A percentile compares a stretch with the other conserved stretches of the same genome.
These are phyloP conservation scores for Zygnema circumcarinatum DNA, from an alignment of 139 green algal genomes.

Conservation along the genomic window DNA sequence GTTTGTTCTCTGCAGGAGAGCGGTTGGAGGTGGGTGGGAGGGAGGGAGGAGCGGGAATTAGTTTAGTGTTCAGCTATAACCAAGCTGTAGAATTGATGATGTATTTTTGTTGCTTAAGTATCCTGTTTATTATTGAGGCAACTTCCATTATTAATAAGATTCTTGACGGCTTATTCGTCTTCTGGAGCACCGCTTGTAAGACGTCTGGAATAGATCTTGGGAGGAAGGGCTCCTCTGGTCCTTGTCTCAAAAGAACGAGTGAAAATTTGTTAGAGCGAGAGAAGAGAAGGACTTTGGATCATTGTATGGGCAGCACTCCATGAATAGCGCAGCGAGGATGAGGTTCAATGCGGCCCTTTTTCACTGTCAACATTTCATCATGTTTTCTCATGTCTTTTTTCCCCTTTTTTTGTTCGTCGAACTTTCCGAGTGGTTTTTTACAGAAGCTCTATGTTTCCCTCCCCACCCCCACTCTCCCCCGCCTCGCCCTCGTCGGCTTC, in stretches of 20 bases:
- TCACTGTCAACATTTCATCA: not conserved
- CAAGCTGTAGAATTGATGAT: not conserved
- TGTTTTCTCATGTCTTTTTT: too few relatives aligned
- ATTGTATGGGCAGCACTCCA: not conserved
- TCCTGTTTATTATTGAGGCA: not conserved
- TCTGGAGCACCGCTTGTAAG: not conserved
- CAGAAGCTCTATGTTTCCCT: too few relatives aligned
- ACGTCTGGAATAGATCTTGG: not conserved
- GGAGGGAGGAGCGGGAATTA: not conserved
- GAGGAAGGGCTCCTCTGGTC: too few relatives aligned
- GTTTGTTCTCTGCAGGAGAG: not conserved
- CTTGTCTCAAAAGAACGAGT: not conserved
- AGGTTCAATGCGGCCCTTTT: not conserved
- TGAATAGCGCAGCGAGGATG: not conserved
- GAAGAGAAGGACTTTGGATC: not conserved
- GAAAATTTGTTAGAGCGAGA: not conserved
- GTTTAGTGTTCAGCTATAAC: too few relatives aligned
- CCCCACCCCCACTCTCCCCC: too few relatives aligned
- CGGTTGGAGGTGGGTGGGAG: not conserved
- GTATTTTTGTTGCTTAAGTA: not conserved
- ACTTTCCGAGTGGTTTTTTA: too few relatives aligned
- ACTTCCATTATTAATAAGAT: not conserved
- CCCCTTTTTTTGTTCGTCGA: too few relatives aligned
- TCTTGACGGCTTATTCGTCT: not conserved
- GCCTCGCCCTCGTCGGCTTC: too few relatives aligned